Evolutionary conservation across 495 filamentous ascomycete species (phyloP), one percentile per base, ranked within the genome.

Genomic region (Aspergillus homomorphus): DNA sequence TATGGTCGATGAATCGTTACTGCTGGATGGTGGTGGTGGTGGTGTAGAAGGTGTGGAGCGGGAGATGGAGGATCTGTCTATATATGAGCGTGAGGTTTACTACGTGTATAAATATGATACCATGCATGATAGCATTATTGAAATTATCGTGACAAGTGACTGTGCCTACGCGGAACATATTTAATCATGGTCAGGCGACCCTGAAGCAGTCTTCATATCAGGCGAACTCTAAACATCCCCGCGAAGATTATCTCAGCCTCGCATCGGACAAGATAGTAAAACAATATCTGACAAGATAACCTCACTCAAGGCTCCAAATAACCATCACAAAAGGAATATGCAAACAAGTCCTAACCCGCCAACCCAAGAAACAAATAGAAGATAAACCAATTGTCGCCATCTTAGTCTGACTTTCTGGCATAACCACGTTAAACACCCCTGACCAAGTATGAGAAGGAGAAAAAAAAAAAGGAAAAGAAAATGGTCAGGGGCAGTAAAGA

Each of bases 351-450:
- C 60, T 62, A 63, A 59, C 59, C 62, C 59, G 57, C 65, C 62
- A 53, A 65, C 65, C 59, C 64, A 57, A 56, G 49, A 60, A 63
- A 62, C 50, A 59, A 65, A 66, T 62, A 52, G 70, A 72, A 67
- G 66, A 60, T 60, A 50, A 72, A 65, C 45, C 62, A 58, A 67
- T 62, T 41, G 62, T 72, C 68, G 65, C 68, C 67, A 66, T 70
- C 65, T 69, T 64, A 70, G 62, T 67, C 66, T 61, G 67, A 69
- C 68, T 73, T 69, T 71, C 67, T 73, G 70, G 71, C 71, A 70
- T 74, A 73, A 73, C 68, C 69, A 71, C 71, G 73, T 75, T 70
- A 75, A 69, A 66, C 62, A 64, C 48, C 59, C 62, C 66, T 57
- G 62, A 60, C 63, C 64, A 64, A 61, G 45, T 59, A 63, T 65